Conservation (phyloP, 805 yeast species). For the Middelhovenomyces tepae region DNA sequence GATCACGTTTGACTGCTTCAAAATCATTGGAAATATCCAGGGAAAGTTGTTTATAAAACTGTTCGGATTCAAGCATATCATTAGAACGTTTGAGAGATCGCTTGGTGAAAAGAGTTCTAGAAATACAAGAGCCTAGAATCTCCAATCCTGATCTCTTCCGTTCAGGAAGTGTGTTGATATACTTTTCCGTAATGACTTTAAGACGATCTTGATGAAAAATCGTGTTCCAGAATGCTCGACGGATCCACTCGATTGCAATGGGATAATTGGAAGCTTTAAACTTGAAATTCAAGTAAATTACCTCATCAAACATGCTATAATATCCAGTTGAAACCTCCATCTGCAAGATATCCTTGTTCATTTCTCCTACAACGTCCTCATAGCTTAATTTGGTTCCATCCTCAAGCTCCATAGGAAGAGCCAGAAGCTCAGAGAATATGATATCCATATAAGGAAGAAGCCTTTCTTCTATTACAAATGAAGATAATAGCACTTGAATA, state of each 20-base stretch:
- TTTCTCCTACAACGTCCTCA: conserved; percentile 65
- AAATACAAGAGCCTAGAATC: conserved; percentile 58
- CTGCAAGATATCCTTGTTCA: conserved; percentile 63
- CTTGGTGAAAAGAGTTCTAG: conserved; percentile 43
- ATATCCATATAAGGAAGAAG: conserved; percentile 57
- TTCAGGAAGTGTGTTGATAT: conserved; percentile 52
- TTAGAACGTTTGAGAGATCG: conserved; percentile 58
- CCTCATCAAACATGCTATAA: conserved; percentile 55
- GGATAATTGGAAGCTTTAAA: conserved; percentile 54
- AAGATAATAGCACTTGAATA: conserved; percentile 51
- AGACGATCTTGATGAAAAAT: conserved; percentile 68
- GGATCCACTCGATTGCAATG: conserved; percentile 70
- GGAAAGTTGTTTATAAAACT: conserved; percentile 40
- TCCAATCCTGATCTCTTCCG: conserved; percentile 52
- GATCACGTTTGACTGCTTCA: conserved; percentile 36
- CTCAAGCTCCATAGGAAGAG: conserved; percentile 59
- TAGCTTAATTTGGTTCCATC: conserved; percentile 53
- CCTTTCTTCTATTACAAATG: conserved; percentile 40
- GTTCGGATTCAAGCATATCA: conserved; percentile 59
- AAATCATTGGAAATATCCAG: conserved; percentile 46
- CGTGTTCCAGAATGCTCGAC: conserved; percentile 52
- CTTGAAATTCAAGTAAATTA: conserved; percentile 51
- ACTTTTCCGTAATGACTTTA: conserved; percentile 53
- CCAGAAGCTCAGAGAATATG: conserved; percentile 56
- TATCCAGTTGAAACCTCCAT: conserved; percentile 48